Evolutionary conservation across 176 grass and related monocot species (phyloP).

Genomic region (Olyra latifolia): DNA sequence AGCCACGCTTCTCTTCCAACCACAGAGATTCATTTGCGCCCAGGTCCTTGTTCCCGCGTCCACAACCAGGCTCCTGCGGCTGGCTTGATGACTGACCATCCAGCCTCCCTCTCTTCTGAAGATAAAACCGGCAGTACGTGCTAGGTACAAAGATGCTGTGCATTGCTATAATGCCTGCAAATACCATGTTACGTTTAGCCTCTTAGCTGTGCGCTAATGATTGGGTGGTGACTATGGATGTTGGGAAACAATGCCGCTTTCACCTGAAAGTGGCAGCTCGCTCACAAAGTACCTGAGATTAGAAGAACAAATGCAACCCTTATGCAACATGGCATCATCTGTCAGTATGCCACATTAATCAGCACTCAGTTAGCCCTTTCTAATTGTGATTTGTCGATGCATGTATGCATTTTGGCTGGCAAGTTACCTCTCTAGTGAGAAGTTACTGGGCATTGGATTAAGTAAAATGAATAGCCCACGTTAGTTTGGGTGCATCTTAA

Average conservation of each 20-base stretch:
- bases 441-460: no score
- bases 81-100: constrained; percentile 41
- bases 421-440: no score
- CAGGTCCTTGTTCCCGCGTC: constrained; percentile 18
- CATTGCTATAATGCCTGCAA: neutral
- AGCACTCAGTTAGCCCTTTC: neutral
- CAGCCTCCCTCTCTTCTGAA: neutral
- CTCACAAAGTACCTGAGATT: neutral
- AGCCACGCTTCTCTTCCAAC: neutral
- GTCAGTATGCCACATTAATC: neutral
- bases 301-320: neutral
- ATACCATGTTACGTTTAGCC: neutral
- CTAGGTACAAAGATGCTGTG: neutral
- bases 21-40: constrained; percentile 42
- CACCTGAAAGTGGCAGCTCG: neutral
- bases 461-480: no score
- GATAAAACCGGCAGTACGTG: neutral
- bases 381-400: no score
- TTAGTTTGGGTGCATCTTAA: no score
- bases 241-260: neutral
- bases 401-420: no score
- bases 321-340: neutral
- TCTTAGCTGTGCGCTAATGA: neutral
- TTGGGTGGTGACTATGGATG: neutral
- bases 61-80: constrained; percentile 45